These are phyloP conservation scores for Creolimax fragrantissima DNA, from an alignment of 78 protist species.

Conservation along the genomic window DNA sequence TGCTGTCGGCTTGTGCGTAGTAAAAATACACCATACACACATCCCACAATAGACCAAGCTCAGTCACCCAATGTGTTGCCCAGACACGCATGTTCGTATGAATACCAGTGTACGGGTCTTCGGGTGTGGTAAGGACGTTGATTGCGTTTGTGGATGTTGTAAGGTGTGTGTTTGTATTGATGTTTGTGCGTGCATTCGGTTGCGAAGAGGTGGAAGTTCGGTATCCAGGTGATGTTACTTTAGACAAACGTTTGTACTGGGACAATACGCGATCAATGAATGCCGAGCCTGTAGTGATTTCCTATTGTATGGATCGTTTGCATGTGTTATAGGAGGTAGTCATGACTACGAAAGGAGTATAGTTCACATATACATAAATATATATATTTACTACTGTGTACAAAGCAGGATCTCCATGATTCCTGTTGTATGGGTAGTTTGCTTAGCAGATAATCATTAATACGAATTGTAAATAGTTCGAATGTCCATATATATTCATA, in stretches of 20 bases:
- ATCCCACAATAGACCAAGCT: neutral
- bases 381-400: neutral
- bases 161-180: neutral
- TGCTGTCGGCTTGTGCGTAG: neutral
- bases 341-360: neutral
- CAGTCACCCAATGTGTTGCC: neutral
- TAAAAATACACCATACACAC: neutral
- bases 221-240: neutral
- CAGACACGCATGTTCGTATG: neutral
- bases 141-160: neutral
- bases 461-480: no score
- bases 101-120: neutral
- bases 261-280: neutral
- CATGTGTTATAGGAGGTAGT: neutral
- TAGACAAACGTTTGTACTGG: neutral
- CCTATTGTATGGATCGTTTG: neutral
- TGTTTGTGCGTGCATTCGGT: neutral
- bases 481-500: neutral
- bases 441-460: no score
- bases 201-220: neutral
- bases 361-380: neutral
- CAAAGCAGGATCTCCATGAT: no score
- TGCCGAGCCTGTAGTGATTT: neutral
- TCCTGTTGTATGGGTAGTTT: no score
- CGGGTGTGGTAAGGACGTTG: neutral